Base-by-base conservation (phyloP, 2,329 filamentous ascomycete genomes). In the Pseudogymnoascus sp. region DNA sequence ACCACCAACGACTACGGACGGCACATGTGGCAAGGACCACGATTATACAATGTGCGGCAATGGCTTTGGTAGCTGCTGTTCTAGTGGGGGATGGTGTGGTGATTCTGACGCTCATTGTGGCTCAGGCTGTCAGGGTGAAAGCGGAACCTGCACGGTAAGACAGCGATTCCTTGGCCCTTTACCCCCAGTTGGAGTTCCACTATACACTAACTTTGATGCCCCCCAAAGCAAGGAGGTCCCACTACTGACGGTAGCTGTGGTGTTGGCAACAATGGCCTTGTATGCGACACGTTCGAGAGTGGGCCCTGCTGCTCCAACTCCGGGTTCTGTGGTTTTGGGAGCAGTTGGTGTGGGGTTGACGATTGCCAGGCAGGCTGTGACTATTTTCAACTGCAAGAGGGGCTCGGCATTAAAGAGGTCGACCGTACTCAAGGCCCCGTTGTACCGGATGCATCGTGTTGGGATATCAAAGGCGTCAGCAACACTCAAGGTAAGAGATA, bases 11-110 rank as follows among this genome's bases (percentile, higher is more conserved):
- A 17, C 42, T 7, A 59, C 31, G 2, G 64, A 66, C 44, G 67
- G 66, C 2, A 63, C 44, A 21, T 68, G 67, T 59, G 63, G 63
- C 6, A 48, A 48, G 42, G 42, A 48, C 13, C 8, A 36, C 4
- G 62, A 62, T 10, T 31, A 39, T 7, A 62, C 59, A 0, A 67
- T 66, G 51, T 25, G 44, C 27, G 59, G 61, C 1, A 66, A 62
- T 55, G 12, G 17, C 5, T 66, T 61, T 41, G 66, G 66, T 2
- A 42, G 61, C 38, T 68, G 66, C n/a, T 68, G 67, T 58, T 66
- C 64, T 2, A 29, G 17, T n/a, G 36, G 62, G 60, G 62, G 62
- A 1, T 68, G 39, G 21, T 68, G 67, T 59, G 67, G 67, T 2
- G 59, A n/a, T 9, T 58, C 61, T 29, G 9, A 41, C 21, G 61